Base-by-base conservation (phyloP, 345 rosid species). In the Lepidium aucheri region DNA sequence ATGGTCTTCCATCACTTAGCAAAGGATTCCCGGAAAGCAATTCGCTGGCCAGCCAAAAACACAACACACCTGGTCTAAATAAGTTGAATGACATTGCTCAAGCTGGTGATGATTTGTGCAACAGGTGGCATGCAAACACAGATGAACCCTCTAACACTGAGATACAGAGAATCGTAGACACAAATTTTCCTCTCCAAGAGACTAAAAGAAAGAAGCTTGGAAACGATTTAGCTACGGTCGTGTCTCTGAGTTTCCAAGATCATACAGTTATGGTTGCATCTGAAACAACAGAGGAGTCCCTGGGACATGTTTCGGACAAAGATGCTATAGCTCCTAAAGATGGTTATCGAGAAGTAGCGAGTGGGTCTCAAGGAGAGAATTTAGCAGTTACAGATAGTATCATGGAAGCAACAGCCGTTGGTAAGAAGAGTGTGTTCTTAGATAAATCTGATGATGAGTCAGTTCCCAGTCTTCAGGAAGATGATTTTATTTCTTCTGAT, bases 21-120 rank as follows among this genome's bases (percentile, higher is more conserved):
- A 17, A 18, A 34, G 57, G 42, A 54, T 66, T 62, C 42, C 55
- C 50, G 0, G 77, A 67, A 60, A 77, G 40, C 60, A 30, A 38
- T 26, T 68, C 61, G 35, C 68, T 74, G 4, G 66, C 65, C 57
- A 66, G 64, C 50, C 79, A 68, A 61, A 74, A 67, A 53, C 71
- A 18, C 26, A 60, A 38, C 53, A 57, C 52, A 22, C 65, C 69
- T 55, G 70, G 46, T 77, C 28, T 77, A 53, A 57, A 60, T 51
- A 66, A 66, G 60, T 55, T 28, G 6, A 75, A n/a, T 42, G 75
- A 52, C 68, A 26, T 33, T n/a, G 74, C 53, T 51, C 72, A 79
- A 1, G 70, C 77, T 52, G 79, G 81, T 53, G 86, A 82, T 67
- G 74, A 71, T 45, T 69, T 80, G 45, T 68, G 35, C 42, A 67